Evolutionary conservation across 202 grass and related monocot genomes (phyloP), one percentile per base, ranked within the genome.

Genomic region (Sporobolus alterniflorus): DNA sequence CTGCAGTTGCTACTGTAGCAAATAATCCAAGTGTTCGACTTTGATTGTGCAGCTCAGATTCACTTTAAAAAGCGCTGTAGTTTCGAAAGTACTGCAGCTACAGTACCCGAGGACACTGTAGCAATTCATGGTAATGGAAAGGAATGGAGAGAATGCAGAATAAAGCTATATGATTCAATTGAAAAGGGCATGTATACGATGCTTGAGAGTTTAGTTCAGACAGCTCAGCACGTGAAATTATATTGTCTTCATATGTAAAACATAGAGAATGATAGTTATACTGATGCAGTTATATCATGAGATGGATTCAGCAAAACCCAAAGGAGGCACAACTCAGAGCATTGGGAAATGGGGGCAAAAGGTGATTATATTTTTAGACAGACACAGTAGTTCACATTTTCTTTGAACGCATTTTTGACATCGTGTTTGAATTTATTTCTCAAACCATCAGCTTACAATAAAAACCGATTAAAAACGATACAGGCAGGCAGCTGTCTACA

Each of bases 111-210:
- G n/a, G n/a, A n/a, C n/a, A n/a, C n/a, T n/a, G n/a, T n/a, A n/a
- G n/a, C n/a, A 59, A 59, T n/a, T 9, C 22, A 57, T 14, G 55
- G 60, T 33, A 64, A 71, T 14, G 17, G 76, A 85, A 81, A 89
- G 21, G 77, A 48, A 33, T 41, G 55, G 71, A 72, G 67, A 81
- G 46, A 44, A 55, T 34, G 71, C 43, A 49, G 71, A 76, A 89
- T 81, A 81, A 71, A 85, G 82, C 71, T 71, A 20, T 36, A 22
- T 47, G 71, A 69, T 85, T 72, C 71, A 76, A 76, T 46, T 40
- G 50, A 67, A 77, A 69, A 77, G 59, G 49, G 10, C 31, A 82
- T 82, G 66, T 30, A 77, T 67, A 71, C 5, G 57, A 67, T 90
- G 36, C 39, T 20, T 86, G 73, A 83, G 40, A 78, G 26, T 73